A percentile compares a stretch with the other conserved stretches of the same genome.
Conservation (phyloP, 1,284 basidiomycete genomes). For the Schizophyllum commune region DNA sequence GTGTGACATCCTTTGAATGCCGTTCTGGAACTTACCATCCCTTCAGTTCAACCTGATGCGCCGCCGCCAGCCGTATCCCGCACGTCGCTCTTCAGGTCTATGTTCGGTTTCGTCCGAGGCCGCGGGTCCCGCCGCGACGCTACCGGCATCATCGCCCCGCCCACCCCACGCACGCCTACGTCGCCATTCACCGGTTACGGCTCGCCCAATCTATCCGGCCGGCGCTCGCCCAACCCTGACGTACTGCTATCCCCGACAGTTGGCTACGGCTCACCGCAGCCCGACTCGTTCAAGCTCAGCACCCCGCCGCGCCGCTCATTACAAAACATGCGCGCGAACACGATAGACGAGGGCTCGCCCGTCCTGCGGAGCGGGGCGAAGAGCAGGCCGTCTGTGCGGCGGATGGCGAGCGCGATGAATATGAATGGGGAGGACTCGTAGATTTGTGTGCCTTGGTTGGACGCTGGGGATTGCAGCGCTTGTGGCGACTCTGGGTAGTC, state of each 20-base stretch:
- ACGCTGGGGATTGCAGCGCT: too few species aligned
- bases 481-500: too few species aligned
- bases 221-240: background rate
- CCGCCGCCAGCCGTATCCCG: background rate
- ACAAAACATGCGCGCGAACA: background rate
- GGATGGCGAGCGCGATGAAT: background rate
- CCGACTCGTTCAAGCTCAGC: background rate
- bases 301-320: background rate
- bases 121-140: background rate
- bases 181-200: background rate
- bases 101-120: background rate
- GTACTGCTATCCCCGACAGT: background rate
- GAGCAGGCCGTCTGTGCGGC: background rate
- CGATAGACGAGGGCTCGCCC: background rate
- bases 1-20: slow-evolving; percentile 4
- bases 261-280: background rate
- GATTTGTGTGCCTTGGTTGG: background rate
- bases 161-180: background rate
- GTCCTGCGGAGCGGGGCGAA: background rate
- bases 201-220: background rate
- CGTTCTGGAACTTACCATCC: background rate
- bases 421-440: background rate
- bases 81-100: background rate
- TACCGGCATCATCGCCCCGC: background rate
- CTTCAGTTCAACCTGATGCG: slow-evolving; percentile 23